Base-by-base conservation (phyloP, 371 early-diverging fungal genomes). In the Lichtheimia corymbifera region DNA sequence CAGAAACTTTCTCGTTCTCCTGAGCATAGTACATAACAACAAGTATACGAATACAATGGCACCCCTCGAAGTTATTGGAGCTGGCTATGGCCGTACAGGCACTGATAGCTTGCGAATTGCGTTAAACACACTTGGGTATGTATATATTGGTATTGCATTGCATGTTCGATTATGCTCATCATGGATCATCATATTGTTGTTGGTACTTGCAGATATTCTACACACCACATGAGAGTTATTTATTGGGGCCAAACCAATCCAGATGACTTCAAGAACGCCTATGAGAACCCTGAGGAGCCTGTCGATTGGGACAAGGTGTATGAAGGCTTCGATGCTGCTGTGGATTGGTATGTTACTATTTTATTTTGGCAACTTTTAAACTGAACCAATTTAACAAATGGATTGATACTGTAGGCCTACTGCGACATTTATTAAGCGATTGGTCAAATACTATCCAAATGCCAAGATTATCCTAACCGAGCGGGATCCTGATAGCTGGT, bases 21-120 rank as follows among this genome's bases (percentile, higher is more conserved):
- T 35, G 35, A 35, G 35, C 35, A 9, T 35, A 35, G 11, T 9
- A 40, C 2, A 47, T n/a, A 18, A 11, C 45, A 45, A 18, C 20
- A 47, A 5, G 7, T 54, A 15, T 35, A 35, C 35, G 9, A 35
- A 9, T 35, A 35, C 35, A 11, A 59, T 59, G 59, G 59, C 59
- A 52, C 59, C 59, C 54, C 58, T 72, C 40, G 40, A 76, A 66
- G 53, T 76, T 9, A 72, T 76, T 50, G 76, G 72, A 3, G 72
- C 72, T 35, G 76, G 76, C 5, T 67, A 35, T 52, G 70, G 72
- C 24, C 68, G 76, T 47, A 70, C 76, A 45, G 76, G 76, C 5
- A 76, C 76, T n/a, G 59, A 68, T 17, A 66, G 68, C 50, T 55
- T 76, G 50, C 70, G 65, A 42, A 12, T 30, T 5, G 76, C 76